Percentiles rank a stretch among this genome's conserved stretches.
Evolutionary conservation across 768 basidiomycete species (phyloP).

Genomic region (Mycena galopus): DNA sequence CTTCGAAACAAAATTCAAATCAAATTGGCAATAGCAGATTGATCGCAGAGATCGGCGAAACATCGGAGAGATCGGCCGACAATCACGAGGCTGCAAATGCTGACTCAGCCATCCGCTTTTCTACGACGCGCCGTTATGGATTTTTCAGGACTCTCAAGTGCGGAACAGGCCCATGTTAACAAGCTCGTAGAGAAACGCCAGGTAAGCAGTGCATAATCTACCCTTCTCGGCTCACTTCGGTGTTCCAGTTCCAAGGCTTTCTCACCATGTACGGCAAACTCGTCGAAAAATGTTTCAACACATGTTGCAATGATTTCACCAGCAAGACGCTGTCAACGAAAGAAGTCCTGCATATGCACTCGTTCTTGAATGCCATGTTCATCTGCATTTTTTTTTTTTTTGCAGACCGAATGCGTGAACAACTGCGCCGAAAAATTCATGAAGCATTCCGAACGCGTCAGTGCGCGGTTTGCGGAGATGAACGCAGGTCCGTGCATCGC

Average conservation of each 20-base stretch:
- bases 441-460: slow-evolving; percentile 95
- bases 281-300: slow-evolving; percentile 95
- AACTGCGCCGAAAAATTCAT: slow-evolving; percentile 99
- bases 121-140: slow-evolving; percentile 69
- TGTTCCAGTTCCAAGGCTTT: slow-evolving; percentile 95
- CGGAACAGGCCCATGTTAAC: slow-evolving; percentile 97
- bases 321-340: slow-evolving; percentile 93
- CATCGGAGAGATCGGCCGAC: no score
- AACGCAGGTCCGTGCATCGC: slow-evolving; percentile 80
- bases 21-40: no score
- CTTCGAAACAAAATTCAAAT: no score
- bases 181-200: slow-evolving; percentile 97
- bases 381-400: no score
- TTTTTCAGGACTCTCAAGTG: slow-evolving; percentile 88
- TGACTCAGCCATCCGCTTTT: slow-evolving; percentile 6
- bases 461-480: slow-evolving; percentile 90
- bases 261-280: slow-evolving; percentile 94
- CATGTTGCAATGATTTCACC: slow-evolving; percentile 97
- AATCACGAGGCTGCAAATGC: no score
- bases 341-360: slow-evolving; percentile 68
- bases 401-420: slow-evolving; percentile 87
- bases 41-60: no score
- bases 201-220: slow-evolving; percentile 54
- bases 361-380: slow-evolving; percentile 6
- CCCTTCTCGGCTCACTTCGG: slow-evolving; percentile 10